Base-by-base conservation (phyloP, 1,284 basidiomycete genomes). In the Mixia osmundae region DNA sequence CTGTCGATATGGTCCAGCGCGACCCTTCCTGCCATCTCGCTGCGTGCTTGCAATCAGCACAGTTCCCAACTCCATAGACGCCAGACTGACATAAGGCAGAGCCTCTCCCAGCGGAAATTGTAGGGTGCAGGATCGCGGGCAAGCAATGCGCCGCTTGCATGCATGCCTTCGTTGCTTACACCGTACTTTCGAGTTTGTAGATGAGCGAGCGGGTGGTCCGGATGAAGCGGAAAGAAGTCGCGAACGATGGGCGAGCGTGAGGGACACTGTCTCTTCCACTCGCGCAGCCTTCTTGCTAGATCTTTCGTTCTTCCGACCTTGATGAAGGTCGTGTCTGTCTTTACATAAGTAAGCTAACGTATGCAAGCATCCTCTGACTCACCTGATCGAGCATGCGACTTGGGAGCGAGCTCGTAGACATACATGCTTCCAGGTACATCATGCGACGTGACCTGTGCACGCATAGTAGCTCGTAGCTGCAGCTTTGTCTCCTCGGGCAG, bases 31-130 rank as follows among this genome's bases (percentile, higher is more conserved):
- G 44, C 44, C 12, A 48, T 34, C 30, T 50, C 49, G 19, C n/a
- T n/a, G n/a, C n/a, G n/a, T n/a, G n/a, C n/a, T n/a, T n/a, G n/a
- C n/a, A n/a, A n/a, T n/a, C n/a, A n/a, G n/a, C n/a, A n/a, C n/a
- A n/a, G n/a, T n/a, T n/a, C n/a, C n/a, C n/a, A n/a, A n/a, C n/a
- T n/a, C n/a, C n/a, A n/a, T n/a, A n/a, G n/a, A n/a, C n/a, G n/a
- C n/a, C n/a, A n/a, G n/a, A n/a, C n/a, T n/a, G n/a, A n/a, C n/a
- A 50, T 42, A 3, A 50, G 30, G 28, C 44, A 44, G 14, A 50
- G 32, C 15, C 49, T 25, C 24, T 50, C 49, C 43, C 46, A 49
- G n/a, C 21, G 38, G 37, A 15, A 44, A 43, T 30, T 45, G 43
- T 26, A 44, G 34, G 8, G 8, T 14, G 1, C 28, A 29, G 0